Evolutionary conservation across 163 green algal genomes (phyloP), one percentile per base, ranked within the genome.

Genomic region (Volvox carteri): DNA sequence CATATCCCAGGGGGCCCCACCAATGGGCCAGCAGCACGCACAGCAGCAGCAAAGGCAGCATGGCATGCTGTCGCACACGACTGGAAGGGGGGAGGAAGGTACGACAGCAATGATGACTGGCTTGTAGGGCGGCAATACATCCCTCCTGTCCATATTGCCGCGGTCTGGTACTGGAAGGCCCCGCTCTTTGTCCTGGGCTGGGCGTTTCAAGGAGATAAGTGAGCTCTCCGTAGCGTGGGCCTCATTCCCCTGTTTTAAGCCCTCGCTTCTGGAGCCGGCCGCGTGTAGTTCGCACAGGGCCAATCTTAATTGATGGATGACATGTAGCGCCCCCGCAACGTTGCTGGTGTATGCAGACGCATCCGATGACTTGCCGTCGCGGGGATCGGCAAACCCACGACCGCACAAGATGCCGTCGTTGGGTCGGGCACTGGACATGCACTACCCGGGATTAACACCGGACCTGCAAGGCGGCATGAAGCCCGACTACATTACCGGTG

Each of bases 341-440:
- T 33, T 3, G 18, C 33, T 77, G 35, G 5, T 37, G 37, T 37
- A 11, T 28, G 28, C 60, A 86, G 78, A 86, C 2, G 11, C 78
- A 14, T 21, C 41, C 7, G 65, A 81, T 6, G 50, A 48, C 37
- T 37, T 88, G 83, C 83, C 42, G 67, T 84, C 84, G 5, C 54
- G 72, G 23, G 84, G 84, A 2, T 84, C 84, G 3, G 84, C 70
- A 41, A 89, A 89, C 41, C 84, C 84, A 9, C 84, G 84, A 25
- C 84, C 84, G n/a, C 54, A 84, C 54, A 89, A 89, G 84, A 89
- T 89, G 72, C 84, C 72, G 9, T 84, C 72, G 4, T 52, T 88
- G 23, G 30, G 68, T n/a, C 83, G 83, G 35, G 14, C 39, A 28
- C 11, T 44, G 30, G 65, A 79, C 35, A 12, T 35, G 7, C 39